These are phyloP conservation scores for apple (Malus domestica) DNA, from an alignment of 306 rosid genomes.

Conservation along the genomic window ASM211411v1 NC_041799.1:40786001-40786500, in stretches of 20 bases:
- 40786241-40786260: too few species aligned
- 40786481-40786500: neutral
- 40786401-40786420: too few species aligned
- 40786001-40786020: slow-evolving; percentile 13
- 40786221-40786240: neutral
- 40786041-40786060: neutral
- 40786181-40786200: slow-evolving; percentile 4
- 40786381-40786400: too few species aligned
- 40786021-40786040: neutral
- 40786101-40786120: too few species aligned
- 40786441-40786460: neutral
- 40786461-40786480: neutral
- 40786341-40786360: too few species aligned
- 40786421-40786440: too few species aligned
- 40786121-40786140: neutral
- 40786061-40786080: neutral
- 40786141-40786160: neutral
- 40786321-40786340: too few species aligned
- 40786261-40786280: too few species aligned
- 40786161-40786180: neutral
- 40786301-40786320: too few species aligned
- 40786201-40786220: neutral
- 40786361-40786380: too few species aligned
- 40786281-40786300: fast-evolving
- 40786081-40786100: neutral